These are phyloP conservation scores for Aspergillus haitiensis DNA, from an alignment of 495 filamentous ascomycete species.

Conservation along the genomic window DNA sequence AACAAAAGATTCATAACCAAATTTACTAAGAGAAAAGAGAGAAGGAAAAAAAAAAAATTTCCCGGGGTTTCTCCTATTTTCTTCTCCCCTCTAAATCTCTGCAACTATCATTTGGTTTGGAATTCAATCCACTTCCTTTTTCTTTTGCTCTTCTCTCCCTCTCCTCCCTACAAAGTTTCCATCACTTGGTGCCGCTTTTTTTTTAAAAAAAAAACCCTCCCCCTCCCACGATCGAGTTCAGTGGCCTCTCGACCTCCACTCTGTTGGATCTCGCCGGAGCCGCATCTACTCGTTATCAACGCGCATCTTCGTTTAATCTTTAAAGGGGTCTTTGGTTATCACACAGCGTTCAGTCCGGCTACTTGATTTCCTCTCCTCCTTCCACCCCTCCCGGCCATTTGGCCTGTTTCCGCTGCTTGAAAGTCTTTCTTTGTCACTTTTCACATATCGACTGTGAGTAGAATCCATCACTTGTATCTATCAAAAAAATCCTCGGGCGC, in stretches of 20 bases:
- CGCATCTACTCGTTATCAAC: slow-evolving; percentile 24
- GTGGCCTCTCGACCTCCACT: slow-evolving; percentile 9
- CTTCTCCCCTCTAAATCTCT: neutral
- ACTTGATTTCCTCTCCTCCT: neutral
- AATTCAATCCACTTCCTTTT: slow-evolving; percentile 6
- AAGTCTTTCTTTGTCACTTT: neutral
- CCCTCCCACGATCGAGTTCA: slow-evolving; percentile 15
- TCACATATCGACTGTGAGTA: slow-evolving; percentile 19
- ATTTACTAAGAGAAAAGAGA: too few relatives aligned
- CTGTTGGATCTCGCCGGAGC: slow-evolving; percentile 19
- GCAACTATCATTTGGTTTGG: slow-evolving; percentile 8
- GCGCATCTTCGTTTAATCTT: slow-evolving; percentile 11
- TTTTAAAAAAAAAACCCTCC: slow-evolving; percentile 12
- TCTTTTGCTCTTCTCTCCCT: neutral
- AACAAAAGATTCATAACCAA: too few relatives aligned
- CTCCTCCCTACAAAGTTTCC: slow-evolving; percentile 10
- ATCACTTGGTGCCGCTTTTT: slow-evolving; percentile 17
- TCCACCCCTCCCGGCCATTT: slow-evolving; percentile 12
- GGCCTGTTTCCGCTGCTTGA: slow-evolving; percentile 15
- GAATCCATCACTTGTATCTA: slow-evolving; percentile 16
- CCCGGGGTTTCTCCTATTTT: neutral
- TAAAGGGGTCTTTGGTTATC: slow-evolving; percentile 7
- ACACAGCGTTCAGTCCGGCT: slow-evolving; percentile 2
- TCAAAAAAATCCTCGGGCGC: slow-evolving; percentile 28
- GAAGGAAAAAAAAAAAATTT: too few relatives aligned